phyloP scores from a whole-genome alignment of 352 stramenopile genomes.

The Globisporangium canariense region DNA sequence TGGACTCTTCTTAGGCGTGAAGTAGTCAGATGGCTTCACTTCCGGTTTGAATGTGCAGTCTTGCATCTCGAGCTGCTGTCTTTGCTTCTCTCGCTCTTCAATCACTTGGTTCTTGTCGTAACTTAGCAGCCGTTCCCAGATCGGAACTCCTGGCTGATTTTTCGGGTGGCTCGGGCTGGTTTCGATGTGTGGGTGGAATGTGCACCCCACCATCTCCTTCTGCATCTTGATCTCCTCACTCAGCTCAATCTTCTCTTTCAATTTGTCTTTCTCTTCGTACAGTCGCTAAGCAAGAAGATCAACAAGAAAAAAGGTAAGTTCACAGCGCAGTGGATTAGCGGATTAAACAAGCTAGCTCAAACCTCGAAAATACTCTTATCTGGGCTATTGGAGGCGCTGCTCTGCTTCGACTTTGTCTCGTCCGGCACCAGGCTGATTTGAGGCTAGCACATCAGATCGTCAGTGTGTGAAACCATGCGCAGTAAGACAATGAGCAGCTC shows the following conservation, averaged over 20 bases:
- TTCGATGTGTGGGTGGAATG: slow-evolving; percentile 71
- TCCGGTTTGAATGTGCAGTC: slow-evolving; percentile 84
- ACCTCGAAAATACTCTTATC: slow-evolving; percentile 82
- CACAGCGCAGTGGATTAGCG: slow-evolving; percentile 16
- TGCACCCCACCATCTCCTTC: slow-evolving; percentile 79
- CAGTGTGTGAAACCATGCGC: slow-evolving; percentile 11
- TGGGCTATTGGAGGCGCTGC: slow-evolving; percentile 46
- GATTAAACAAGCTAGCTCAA: slow-evolving; percentile 14
- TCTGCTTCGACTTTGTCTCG: slow-evolving; percentile 58
- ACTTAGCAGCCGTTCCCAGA: slow-evolving; percentile 74
- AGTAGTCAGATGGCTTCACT: slow-evolving; percentile 47
- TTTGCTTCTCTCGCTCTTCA: slow-evolving; percentile 73
- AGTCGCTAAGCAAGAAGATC: slow-evolving; percentile 47
- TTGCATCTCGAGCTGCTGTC: slow-evolving; percentile 65
- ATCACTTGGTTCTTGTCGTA: slow-evolving; percentile 78
- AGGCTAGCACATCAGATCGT: slow-evolving; percentile 30
- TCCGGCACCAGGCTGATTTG: slow-evolving; percentile 51
- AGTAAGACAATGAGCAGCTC: slow-evolving; percentile 4
- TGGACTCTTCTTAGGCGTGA: slow-evolving; percentile 36
- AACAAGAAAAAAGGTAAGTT: slow-evolving; percentile 14
- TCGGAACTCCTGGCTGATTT: slow-evolving; percentile 36
- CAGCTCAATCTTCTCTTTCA: slow-evolving; percentile 77
- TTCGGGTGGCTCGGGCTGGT: slow-evolving; percentile 26
- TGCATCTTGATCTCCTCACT: slow-evolving; percentile 63
- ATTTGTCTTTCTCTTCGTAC: slow-evolving; percentile 74